These are phyloP conservation scores for Drechslera avenae DNA, from an alignment of 2,329 filamentous ascomycete genomes.

Conservation along the genomic window DNA sequence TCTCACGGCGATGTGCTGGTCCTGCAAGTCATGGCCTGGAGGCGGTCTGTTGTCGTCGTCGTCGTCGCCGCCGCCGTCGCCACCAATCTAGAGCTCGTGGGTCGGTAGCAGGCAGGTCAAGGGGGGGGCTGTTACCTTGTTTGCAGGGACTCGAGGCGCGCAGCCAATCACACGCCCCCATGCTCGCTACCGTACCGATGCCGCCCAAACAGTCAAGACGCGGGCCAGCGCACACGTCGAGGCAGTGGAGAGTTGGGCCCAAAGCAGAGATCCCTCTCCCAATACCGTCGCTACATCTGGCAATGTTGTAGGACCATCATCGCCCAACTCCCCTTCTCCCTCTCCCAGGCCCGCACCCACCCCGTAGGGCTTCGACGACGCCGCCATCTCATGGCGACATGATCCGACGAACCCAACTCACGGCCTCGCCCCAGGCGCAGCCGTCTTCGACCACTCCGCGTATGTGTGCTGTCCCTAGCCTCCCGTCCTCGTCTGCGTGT, in stretches of 20 bases:
- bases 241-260: slow-evolving; percentile 22
- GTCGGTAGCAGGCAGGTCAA: slow-evolving; percentile 1
- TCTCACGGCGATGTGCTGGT: slow-evolving; percentile 23
- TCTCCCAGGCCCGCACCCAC: slow-evolving; percentile 7
- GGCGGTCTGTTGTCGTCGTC: slow-evolving; percentile 16
- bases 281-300: slow-evolving; percentile 25
- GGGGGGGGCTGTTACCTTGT: too few relatives aligned
- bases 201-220: slow-evolving; percentile 20
- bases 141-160: slow-evolving; percentile 14
- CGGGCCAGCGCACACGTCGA: slow-evolving; percentile 32
- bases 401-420: slow-evolving; percentile 44
- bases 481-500: background rate
- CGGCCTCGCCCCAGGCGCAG: slow-evolving; percentile 64
- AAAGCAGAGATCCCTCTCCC: slow-evolving; percentile 23
- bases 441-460: slow-evolving; percentile 60
- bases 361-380: slow-evolving; percentile 15
- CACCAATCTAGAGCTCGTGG: slow-evolving; percentile 10
- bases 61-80: background rate
- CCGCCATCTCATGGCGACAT: slow-evolving; percentile 36
- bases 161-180: slow-evolving; percentile 19
- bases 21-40: slow-evolving; percentile 29
- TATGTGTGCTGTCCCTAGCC: slow-evolving; percentile 57
- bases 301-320: slow-evolving; percentile 24
- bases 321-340: slow-evolving; percentile 1
- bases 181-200: slow-evolving; percentile 17